Base-by-base conservation (phyloP, 192 early-diverging fungal genomes). In the Rhizoclosmatium sp. region DNA sequence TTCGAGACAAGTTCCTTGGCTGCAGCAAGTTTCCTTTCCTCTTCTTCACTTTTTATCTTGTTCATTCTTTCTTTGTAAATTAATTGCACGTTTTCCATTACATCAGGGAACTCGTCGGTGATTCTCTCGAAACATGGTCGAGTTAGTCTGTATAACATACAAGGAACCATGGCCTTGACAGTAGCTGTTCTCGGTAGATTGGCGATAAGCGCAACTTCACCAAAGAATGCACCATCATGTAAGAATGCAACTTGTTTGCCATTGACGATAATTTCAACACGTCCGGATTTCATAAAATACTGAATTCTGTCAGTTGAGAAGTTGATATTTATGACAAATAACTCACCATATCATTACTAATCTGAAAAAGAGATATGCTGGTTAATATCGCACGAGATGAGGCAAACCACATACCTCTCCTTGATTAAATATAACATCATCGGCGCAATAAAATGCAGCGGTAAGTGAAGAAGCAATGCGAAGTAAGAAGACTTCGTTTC, bases 21-120 rank as follows among this genome's bases (percentile, higher is more conserved):
- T 45, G 70, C 87, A 88, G 64, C 87, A 12, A 71, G 39, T 44
- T 71, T 54, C 31, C 47, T 64, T 16, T 39, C 66, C 65, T 85
- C 78, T 49, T 85, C 81, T 41, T 86, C 85, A 40, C 65, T 66
- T 23, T 67, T 56, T 39, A 85, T 70, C 68, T 82, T 82, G 9
- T 42, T 23, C 83, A 86, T 83, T 45, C 85, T 16, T 69, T 86
- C 83, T 47, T 82, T 61, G 71, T 83, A 86, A 5, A 86, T 68
- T 21, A 51, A 3, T 12, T 66, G 12, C 16, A 86, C 82, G 60
- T 65, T 31, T n/a, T 16, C 19, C 16, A 23, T 21, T 5, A 81
- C 80, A 41, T 81, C 80, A 4, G 83, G 81, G 49, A 82, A 81
- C 44, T 82, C 80, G 5, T 78, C 51, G n/a, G 72, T 39, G 40